phyloP scores from a whole-genome alignment of 176 grass and related monocot genomes.

The Zea luxurians region DNA sequence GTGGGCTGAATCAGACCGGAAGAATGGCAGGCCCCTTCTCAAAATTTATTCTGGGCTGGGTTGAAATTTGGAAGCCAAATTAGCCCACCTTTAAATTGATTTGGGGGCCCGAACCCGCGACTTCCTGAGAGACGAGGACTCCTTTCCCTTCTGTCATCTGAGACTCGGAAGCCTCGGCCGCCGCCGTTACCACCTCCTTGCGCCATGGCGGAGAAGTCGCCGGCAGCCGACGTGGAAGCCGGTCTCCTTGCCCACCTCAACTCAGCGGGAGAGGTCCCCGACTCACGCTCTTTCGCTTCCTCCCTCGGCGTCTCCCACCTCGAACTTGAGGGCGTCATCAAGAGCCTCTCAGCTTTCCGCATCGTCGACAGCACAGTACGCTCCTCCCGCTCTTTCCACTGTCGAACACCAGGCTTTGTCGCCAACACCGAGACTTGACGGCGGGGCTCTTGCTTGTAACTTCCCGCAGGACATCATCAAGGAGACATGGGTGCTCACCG shows the following conservation, averaged over 20 bases:
- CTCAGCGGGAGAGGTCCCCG: constrained; percentile 48
- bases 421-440: background rate
- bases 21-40: too few relatives aligned
- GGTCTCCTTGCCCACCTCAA: constrained; percentile 68
- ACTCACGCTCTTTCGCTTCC: constrained; percentile 71
- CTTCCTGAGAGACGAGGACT: too few relatives aligned
- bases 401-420: background rate
- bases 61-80: too few relatives aligned
- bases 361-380: constrained; percentile 55
- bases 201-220: constrained; percentile 35
- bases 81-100: background rate
- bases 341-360: constrained; percentile 76
- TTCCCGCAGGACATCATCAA: constrained; percentile 62
- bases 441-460: background rate
- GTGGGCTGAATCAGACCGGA: background rate
- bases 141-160: background rate
- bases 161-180: background rate
- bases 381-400: background rate
- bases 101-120: background rate
- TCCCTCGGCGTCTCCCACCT: constrained; percentile 61
- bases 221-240: constrained; percentile 53
- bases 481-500: constrained; percentile 68
- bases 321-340: constrained; percentile 79
- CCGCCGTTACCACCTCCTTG: background rate
- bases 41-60: background rate